Evolutionary conservation across 345 rosid species (phyloP).

Genomic region (Lepidium sativum): DNA sequence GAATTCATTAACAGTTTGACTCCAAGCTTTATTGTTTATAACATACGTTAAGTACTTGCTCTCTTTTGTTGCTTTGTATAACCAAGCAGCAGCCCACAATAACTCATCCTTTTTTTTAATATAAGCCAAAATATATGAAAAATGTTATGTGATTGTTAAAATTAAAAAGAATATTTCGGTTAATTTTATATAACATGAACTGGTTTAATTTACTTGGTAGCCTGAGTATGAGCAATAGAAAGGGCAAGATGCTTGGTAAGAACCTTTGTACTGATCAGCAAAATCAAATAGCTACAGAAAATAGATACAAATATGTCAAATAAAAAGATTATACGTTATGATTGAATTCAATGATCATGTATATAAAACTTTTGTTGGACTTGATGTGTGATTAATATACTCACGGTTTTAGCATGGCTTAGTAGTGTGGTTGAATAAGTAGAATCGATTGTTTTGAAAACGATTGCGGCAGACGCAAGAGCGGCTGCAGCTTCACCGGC

Average conservation of each 20-base stretch:
- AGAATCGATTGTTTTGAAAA: conserved; percentile 46
- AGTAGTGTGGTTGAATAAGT: conserved; percentile 49
- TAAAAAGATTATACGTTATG: not conserved
- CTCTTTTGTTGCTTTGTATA: conserved; percentile 58
- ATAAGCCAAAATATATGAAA: no score
- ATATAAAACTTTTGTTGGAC: not conserved
- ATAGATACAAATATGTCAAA: not conserved
- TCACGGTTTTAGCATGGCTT: conserved; percentile 46
- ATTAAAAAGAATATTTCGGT: no score
- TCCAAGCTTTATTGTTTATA: conserved; percentile 67
- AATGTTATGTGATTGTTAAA: no score
- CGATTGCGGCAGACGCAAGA: conserved; percentile 70
- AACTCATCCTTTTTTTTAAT: conserved; percentile 56
- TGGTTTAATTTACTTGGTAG: no score
- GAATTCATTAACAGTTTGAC: conserved; percentile 60
- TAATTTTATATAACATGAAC: no score
- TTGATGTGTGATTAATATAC: not conserved
- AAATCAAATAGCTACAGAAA: conserved; percentile 55
- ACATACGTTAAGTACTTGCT: conserved; percentile 48
- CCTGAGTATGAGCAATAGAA: conserved; percentile 89
- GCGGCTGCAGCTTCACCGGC: conserved; percentile 91
- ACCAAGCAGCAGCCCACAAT: conserved; percentile 76
- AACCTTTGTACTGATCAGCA: conserved; percentile 57
- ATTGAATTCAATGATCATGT: no score
- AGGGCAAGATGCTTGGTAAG: conserved; percentile 65